Conservation (phyloP, 306 rosid genomes). For the Quercus agrifolia region DNA sequence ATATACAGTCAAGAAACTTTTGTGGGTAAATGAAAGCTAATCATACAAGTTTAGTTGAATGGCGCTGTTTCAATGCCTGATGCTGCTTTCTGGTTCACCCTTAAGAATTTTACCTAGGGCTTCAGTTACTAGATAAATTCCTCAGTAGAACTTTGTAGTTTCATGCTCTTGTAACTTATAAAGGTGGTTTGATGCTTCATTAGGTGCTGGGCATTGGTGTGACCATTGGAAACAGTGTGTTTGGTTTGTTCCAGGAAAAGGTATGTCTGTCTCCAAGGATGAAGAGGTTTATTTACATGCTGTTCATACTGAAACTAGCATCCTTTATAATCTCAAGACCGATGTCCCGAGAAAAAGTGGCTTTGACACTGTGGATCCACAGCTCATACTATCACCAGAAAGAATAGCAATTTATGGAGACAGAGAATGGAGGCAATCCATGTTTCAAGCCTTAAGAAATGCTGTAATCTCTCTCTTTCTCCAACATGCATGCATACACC, state of each 20-base stretch:
- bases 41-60: background rate
- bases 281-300: conserved; percentile 59
- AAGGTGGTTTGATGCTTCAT: conserved; percentile 27
- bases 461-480: conserved; percentile 30
- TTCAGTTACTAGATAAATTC: background rate
- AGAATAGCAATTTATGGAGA: conserved; percentile 79
- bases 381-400: conserved; percentile 69
- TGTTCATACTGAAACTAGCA: conserved; percentile 56
- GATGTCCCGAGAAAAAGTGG: conserved; percentile 27
- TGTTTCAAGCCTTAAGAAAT: conserved; percentile 49
- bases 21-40: background rate
- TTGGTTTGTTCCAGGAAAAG: conserved; percentile 89
- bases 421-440: conserved; percentile 63
- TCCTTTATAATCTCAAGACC: conserved; percentile 54
- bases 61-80: background rate
- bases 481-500: conserved; percentile 6
- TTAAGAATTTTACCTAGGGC: background rate
- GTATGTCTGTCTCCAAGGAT: conserved; percentile 48
- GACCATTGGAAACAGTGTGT: conserved; percentile 99
- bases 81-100: background rate
- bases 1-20: background rate
- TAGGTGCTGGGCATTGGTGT: conserved; percentile 78
- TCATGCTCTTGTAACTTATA: conserved; percentile 11
- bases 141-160: background rate
- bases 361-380: conserved; percentile 35